Base-by-base conservation (phyloP, 345 rosid species). In the Sisymbrium irio region DNA sequence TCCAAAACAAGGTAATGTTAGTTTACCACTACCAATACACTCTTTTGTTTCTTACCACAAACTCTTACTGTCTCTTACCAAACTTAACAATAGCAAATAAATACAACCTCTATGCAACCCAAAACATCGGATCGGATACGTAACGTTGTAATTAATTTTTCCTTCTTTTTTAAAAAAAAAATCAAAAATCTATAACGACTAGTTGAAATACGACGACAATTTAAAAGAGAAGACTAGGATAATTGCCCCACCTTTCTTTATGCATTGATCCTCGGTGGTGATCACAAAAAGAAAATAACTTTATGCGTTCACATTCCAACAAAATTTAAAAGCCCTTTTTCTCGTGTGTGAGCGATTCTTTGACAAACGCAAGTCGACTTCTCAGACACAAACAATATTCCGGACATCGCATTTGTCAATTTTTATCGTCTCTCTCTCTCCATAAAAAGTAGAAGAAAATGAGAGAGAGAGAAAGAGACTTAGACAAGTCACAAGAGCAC, bases 401-500 rank as follows among this genome's bases (percentile, higher is more conserved):
- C 55, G 12, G 73, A 67, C 78, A 59, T 67, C 0, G 53, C 72
- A 74, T 57, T 67, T 49, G 55, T 59, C 56, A 73, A 67, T 3
- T 65, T 33, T 63, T 44, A 15, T 58, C 66, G 17, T 40, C 49
- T 28, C 53, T 51, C 36, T 54, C 19, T 27, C 47, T n/a, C 18
- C 18, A 28, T 1, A 11, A 54, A 41, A 44, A 42, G 19, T 6
- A 44, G 9, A 44, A 40, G 18, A 9, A 14, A 45, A 5, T n/a
- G n/a, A 41, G 17, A 51, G 25, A 60, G 42, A 67, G 72, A 41
- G 17, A 51, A 15, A 60, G 42, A 40, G 57, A 54, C 12, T 66
- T 71, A 63, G 83, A 82, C 83, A 82, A 81, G 73, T 54, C 82
- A 64, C 78, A 86, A 72, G 74, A 84, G 75, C 83, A 74, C 83